A percentile compares a stretch with the other conserved stretches of the same genome.
phyloP scores from a whole-genome alignment of 75 land plant genomes.

The Selaginella moellendorffii region DNA sequence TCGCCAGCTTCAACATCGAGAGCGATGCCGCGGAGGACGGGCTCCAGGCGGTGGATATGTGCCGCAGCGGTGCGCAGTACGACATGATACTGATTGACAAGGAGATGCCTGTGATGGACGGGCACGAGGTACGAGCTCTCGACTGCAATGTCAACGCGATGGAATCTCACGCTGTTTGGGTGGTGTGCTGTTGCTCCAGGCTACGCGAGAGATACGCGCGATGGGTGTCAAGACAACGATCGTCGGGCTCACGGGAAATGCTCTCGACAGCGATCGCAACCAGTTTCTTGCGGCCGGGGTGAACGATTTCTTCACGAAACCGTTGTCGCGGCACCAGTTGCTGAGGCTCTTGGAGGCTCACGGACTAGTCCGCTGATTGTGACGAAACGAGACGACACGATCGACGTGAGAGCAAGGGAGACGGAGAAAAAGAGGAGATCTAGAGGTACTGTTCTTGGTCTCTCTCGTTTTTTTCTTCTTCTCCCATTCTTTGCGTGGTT shows the following conservation, averaged over 20 bases:
- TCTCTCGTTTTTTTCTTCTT: too few relatives aligned
- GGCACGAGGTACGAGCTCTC: background rate
- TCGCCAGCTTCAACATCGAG: background rate
- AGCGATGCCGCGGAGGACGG: conserved; percentile 4
- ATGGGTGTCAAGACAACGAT: conserved; percentile 50
- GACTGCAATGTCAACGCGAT: background rate
- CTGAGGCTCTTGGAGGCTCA: background rate
- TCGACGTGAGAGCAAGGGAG: too few relatives aligned
- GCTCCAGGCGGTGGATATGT: conserved; percentile 7
- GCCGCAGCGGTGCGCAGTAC: background rate
- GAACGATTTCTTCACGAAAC: conserved; percentile 35
- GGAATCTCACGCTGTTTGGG: too few relatives aligned
- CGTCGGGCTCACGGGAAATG: conserved; percentile 40
- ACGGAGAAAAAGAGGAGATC: too few relatives aligned
- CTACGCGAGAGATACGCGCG: conserved; percentile 33
- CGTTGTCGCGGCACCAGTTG: background rate
- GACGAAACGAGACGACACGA: too few relatives aligned
- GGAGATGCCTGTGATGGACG: conserved; percentile 10
- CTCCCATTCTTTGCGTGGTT: too few relatives aligned
- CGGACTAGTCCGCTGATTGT: too few relatives aligned
- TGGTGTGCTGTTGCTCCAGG: too few relatives aligned
- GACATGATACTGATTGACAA: conserved; percentile 9
- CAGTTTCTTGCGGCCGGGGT: conserved; percentile 50
- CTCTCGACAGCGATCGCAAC: conserved; percentile 27
- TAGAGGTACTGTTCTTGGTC: too few relatives aligned